Conservation (phyloP, 73 alveolate genomes). For the Paramecium tetraurelia region DNA sequence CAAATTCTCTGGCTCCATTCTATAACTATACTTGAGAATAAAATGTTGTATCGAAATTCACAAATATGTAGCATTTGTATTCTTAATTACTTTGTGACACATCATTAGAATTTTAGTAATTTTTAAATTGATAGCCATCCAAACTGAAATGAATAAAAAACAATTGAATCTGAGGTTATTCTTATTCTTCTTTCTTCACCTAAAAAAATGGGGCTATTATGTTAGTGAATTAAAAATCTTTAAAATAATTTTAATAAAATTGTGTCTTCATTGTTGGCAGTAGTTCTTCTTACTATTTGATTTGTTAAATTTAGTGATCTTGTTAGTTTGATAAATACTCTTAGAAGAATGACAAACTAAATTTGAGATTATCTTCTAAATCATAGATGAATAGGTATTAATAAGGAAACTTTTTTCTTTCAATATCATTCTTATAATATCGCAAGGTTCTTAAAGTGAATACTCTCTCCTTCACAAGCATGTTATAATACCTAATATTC, state of each 20-base stretch:
- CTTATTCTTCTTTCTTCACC: not conserved
- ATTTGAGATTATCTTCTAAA: not conserved
- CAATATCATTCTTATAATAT: not conserved
- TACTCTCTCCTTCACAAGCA: not conserved
- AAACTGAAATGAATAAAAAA: not conserved
- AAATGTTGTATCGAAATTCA: not conserved
- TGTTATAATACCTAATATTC: not conserved
- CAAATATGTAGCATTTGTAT: not conserved
- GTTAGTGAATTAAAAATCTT: not conserved
- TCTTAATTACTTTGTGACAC: not conserved
- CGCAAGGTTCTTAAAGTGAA: not conserved
- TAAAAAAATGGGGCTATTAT: not conserved
- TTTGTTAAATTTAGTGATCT: not conserved
- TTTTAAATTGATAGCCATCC: not conserved
- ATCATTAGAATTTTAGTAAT: not conserved
- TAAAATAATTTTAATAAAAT: not conserved
- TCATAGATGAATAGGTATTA: not conserved
- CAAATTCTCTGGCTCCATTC: not conserved
- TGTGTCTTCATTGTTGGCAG: not conserved
- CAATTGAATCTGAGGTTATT: not conserved
- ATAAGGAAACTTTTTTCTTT: constrained; percentile 8
- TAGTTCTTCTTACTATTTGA: not conserved
- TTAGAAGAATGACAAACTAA: not conserved
- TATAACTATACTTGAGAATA: not conserved
- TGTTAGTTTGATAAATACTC: not conserved